Evolutionary conservation across 495 filamentous ascomycete species (phyloP).

Genomic region (Penicillium bovifimosum): DNA sequence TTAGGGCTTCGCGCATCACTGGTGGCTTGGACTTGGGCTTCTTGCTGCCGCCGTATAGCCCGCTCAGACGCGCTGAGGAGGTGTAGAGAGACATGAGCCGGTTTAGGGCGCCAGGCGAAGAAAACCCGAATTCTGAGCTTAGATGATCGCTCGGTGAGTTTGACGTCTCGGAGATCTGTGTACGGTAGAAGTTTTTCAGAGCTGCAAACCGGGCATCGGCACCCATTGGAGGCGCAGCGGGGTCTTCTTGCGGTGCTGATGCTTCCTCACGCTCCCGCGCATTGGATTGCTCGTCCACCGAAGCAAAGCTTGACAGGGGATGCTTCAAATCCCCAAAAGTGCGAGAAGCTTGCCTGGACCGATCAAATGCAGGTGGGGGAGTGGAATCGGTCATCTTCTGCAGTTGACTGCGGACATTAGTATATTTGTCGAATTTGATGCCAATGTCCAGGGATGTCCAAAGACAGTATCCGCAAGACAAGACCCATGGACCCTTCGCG

Average conservation of each 20-base stretch:
- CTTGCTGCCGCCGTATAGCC: slow-evolving; percentile 51
- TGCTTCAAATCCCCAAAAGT: slow-evolving; percentile 37
- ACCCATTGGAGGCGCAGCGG: slow-evolving; percentile 22
- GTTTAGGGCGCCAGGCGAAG: slow-evolving; percentile 74
- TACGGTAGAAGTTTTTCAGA: slow-evolving; percentile 65
- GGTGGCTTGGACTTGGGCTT: slow-evolving; percentile 61
- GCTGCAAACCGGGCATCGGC: slow-evolving; percentile 43
- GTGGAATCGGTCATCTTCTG: slow-evolving; percentile 38
- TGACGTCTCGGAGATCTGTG: slow-evolving; percentile 59
- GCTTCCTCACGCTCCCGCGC: slow-evolving; percentile 9
- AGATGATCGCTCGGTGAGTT: slow-evolving; percentile 48
- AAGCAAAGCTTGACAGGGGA: slow-evolving; percentile 34
- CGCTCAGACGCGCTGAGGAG: slow-evolving; percentile 39
- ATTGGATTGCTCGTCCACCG: slow-evolving; percentile 29
- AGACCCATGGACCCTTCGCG: slow-evolving; percentile 62
- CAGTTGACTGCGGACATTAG: slow-evolving; percentile 78
- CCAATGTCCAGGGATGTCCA: slow-evolving; percentile 89
- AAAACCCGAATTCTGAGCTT: slow-evolving; percentile 50
- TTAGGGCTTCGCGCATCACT: slow-evolving; percentile 72
- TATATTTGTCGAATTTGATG: slow-evolving; percentile 82
- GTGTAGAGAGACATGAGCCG: slow-evolving; percentile 91
- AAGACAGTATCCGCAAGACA: slow-evolving; percentile 81
- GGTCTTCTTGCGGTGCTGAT: slow-evolving; percentile 14
- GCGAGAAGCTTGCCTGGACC: slow-evolving; percentile 30
- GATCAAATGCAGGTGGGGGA: slow-evolving; percentile 14